phyloP scores from a whole-genome alignment of 2,329 filamentous ascomycete species.

The Pezicula neosporulosa region DNA sequence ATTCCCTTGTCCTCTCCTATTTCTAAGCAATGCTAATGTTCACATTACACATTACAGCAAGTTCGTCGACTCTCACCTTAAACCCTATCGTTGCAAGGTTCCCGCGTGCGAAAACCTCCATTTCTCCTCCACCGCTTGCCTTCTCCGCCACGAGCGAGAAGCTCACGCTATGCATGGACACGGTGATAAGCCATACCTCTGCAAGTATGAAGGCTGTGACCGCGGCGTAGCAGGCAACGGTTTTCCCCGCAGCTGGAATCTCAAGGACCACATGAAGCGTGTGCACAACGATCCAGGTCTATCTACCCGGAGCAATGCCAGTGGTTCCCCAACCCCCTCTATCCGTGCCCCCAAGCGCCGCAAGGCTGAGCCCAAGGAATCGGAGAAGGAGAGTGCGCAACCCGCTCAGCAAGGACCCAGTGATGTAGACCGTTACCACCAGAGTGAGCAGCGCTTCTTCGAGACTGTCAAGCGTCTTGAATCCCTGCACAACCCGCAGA shows the following conservation, averaged over 20 bases:
- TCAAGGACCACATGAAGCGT: slow-evolving; percentile 94
- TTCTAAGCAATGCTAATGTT: slow-evolving; percentile 18
- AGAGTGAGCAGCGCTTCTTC: slow-evolving; percentile 21
- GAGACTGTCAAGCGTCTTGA: slow-evolving; percentile 21
- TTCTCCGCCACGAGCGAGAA: slow-evolving; percentile 92
- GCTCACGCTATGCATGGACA: slow-evolving; percentile 95
- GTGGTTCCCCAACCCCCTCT: slow-evolving; percentile 22
- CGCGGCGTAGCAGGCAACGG: slow-evolving; percentile 78
- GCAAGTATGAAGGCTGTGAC: slow-evolving; percentile 84
- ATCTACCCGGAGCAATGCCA: slow-evolving; percentile 19
- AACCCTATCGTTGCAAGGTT: slow-evolving; percentile 93
- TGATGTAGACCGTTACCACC: slow-evolving; percentile 22
- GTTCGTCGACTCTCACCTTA: slow-evolving; percentile 93
- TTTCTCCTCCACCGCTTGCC: slow-evolving; percentile 93
- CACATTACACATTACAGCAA: slow-evolving; percentile 57
- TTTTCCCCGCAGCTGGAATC: slow-evolving; percentile 93
- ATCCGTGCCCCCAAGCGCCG: slow-evolving; percentile 24
- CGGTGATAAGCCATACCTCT: slow-evolving; percentile 87
- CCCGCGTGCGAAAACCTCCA: slow-evolving; percentile 77
- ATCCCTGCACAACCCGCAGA: slow-evolving; percentile 17
- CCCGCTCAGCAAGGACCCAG: slow-evolving; percentile 23
- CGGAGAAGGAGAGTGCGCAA: slow-evolving; percentile 22
- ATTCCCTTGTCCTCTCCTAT: slow-evolving; percentile 1
- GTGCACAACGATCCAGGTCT: slow-evolving; percentile 61
- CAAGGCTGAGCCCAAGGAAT: slow-evolving; percentile 24